Percentiles rank a stretch among this genome's conserved stretches.
Conservation (phyloP, 2,329 filamentous ascomycete genomes). For the Talaromyces funiculosus region DNA sequence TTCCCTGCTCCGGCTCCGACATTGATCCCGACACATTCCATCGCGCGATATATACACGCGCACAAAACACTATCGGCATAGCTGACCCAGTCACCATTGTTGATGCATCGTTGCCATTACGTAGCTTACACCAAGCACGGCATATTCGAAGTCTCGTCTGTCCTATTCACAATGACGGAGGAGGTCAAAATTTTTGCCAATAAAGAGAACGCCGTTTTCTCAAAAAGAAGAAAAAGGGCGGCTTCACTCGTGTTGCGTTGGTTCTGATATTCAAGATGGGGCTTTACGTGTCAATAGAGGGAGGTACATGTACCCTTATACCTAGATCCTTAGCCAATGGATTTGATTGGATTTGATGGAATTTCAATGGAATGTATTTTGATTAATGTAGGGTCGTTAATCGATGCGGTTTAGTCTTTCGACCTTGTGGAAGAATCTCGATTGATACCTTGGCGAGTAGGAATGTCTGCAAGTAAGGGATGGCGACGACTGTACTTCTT, state of each 20-base stretch:
- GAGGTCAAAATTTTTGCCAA: slow-evolving; percentile 44
- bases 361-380: not conserved
- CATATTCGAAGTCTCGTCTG: slow-evolving; percentile 43
- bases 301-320: slow-evolving; percentile 34
- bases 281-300: slow-evolving; percentile 39
- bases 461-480: not conserved
- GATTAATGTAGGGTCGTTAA: no score
- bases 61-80: not conserved
- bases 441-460: not conserved
- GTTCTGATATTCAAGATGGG: slow-evolving; percentile 29
- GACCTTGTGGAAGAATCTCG: not conserved
- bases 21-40: not conserved
- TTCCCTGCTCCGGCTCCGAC: not conserved
- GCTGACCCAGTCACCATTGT: not conserved
- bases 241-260: slow-evolving; percentile 41
- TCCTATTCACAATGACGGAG: slow-evolving; percentile 34
- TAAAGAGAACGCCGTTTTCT: slow-evolving; percentile 25
- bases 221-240: slow-evolving; percentile 17
- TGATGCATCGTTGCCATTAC: not conserved
- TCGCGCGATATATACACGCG: not conserved
- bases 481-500: not conserved
- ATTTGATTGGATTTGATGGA: not conserved
- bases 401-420: not conserved
- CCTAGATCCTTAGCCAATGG: not conserved
- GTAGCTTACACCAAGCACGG: slow-evolving; percentile 18